phyloP scores from a whole-genome alignment of 768 basidiomycete genomes.

The Podaxis pistillaris region DNA sequence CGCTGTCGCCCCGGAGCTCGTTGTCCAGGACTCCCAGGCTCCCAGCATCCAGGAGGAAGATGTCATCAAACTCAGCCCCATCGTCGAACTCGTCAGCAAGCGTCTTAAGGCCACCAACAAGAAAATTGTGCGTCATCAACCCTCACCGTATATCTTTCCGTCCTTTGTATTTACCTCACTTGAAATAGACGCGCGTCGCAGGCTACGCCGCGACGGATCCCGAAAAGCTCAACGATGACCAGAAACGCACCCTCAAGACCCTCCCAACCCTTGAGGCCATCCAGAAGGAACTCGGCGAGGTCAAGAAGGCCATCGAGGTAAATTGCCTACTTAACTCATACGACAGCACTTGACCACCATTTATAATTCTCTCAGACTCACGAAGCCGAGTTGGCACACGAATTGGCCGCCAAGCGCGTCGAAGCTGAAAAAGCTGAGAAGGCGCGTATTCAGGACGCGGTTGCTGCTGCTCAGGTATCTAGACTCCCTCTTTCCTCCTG shows the following conservation, averaged over 20 bases:
- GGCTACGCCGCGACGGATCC: constrained; percentile 64
- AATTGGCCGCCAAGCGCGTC: constrained; percentile 50
- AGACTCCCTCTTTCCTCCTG: not conserved
- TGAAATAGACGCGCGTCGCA: constrained; percentile 64
- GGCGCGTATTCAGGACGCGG: constrained; percentile 51
- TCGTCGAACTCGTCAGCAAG: constrained; percentile 78
- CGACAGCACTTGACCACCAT: constrained; percentile 14
- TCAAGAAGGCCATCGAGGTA: constrained; percentile 85
- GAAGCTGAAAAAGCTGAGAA: constrained; percentile 59
- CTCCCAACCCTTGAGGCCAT: constrained; percentile 76
- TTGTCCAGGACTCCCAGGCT: constrained; percentile 38
- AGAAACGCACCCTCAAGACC: constrained; percentile 68
- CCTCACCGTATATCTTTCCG: constrained; percentile 12
- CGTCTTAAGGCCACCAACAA: constrained; percentile 74
- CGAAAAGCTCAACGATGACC: constrained; percentile 85
- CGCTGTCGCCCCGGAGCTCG: constrained; percentile 43
- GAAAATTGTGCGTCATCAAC: constrained; percentile 65
- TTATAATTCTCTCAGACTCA: constrained; percentile 40
- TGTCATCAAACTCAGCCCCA: constrained; percentile 56
- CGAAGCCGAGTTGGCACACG: constrained; percentile 61
- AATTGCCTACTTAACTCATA: constrained; percentile 13
- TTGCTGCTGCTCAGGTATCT: constrained; percentile 59
- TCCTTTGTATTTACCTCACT: constrained; percentile 12
- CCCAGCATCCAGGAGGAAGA: constrained; percentile 46
- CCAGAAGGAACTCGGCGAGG: constrained; percentile 79